Evolutionary conservation across 2,329 filamentous ascomycete genomes (phyloP), one percentile per base, ranked within the genome.

Genomic region (Cercospora janseana): DNA sequence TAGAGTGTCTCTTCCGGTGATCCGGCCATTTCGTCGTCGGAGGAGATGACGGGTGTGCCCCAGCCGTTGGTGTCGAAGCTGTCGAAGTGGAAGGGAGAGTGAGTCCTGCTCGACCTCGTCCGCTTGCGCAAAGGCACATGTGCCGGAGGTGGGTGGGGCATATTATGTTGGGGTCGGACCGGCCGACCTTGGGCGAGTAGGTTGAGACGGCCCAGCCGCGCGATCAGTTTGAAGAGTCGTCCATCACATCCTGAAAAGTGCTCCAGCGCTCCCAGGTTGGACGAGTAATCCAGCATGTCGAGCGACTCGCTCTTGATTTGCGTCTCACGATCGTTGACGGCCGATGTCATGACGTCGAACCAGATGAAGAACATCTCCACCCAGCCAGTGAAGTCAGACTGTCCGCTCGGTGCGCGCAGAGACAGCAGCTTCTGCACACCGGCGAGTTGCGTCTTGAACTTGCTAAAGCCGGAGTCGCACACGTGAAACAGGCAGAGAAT

Each of bases 311-410:
- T 79, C 28, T 78, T 76, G 13, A 95, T 80, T 67, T 95, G 88
- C 23, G 87, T 83, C 69, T 96, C 91, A 44, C 91, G 83, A 69
- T 95, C 88, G 61, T 96, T 96, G 65, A 95, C 88, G 45, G 87
- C 91, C 29, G 88, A 88, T 0, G 89, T 90, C 72, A 96, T 88
- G 48, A 91, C 88, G 68, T 96, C 92, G 66, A 95, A 94, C 78
- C 92, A 95, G 26, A 88, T 93, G 65, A 96, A 96, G 60, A 95
- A 83, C 32, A 88, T 84, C 63, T 94, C 88, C 74, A 95, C 92
- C 91, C 91, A 96, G 9, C 84, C 82, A 51, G 88, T 86, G 54
- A 90, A 87, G 43, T 82, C 74, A 9, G 75, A 75, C 37, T 80
- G 69, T 63, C 82, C 63, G 66, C 78, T 70, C 66, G 81, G 75